Conservation (phyloP, 2,329 filamentous ascomycete species). For the Fusarium aywerte region DNA sequence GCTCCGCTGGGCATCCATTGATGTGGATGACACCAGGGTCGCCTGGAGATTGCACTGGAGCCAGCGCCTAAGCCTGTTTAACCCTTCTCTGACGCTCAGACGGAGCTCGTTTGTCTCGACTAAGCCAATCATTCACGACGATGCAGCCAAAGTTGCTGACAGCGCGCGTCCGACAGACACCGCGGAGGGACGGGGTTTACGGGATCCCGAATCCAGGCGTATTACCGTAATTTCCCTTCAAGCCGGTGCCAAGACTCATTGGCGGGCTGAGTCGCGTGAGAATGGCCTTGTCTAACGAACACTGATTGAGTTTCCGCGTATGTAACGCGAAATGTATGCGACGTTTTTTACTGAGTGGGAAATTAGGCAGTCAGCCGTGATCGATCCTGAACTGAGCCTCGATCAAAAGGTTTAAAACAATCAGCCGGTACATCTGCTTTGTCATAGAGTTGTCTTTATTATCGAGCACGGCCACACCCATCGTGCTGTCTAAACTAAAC, state of each 20-base stretch:
- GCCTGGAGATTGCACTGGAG: conserved; percentile 45
- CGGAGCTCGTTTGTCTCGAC: conserved; percentile 28
- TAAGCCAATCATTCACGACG: conserved; percentile 32
- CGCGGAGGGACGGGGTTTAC: conserved; percentile 45
- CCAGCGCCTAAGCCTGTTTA: conserved; percentile 39
- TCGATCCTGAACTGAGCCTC: conserved; percentile 19
- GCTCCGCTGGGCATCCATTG: conserved; percentile 10
- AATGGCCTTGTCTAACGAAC: conserved; percentile 22
- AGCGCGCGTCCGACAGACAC: conserved; percentile 24
- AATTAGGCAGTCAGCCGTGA: conserved; percentile 9
- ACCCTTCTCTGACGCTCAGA: conserved; percentile 38
- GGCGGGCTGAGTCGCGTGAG: conserved; percentile 42
- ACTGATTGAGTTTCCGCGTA: conserved; percentile 28
- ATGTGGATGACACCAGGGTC: conserved; percentile 30
- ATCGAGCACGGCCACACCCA: conserved; percentile 14
- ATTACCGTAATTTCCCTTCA: conserved; percentile 46
- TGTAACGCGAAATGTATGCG: conserved; percentile 9
- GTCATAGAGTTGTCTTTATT: conserved; percentile 9
- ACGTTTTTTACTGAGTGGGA: conserved; percentile 25
- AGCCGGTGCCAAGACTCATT: conserved; percentile 39
- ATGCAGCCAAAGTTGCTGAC: conserved; percentile 39
- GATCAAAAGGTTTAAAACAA: conserved; percentile 6
- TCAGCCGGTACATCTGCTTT: conserved; percentile 2
- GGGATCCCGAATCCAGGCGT: conserved; percentile 39
- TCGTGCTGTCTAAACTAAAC: neutral